phyloP scores from a whole-genome alignment of 257 asterid species.

The Coffea canephora region DNA sequence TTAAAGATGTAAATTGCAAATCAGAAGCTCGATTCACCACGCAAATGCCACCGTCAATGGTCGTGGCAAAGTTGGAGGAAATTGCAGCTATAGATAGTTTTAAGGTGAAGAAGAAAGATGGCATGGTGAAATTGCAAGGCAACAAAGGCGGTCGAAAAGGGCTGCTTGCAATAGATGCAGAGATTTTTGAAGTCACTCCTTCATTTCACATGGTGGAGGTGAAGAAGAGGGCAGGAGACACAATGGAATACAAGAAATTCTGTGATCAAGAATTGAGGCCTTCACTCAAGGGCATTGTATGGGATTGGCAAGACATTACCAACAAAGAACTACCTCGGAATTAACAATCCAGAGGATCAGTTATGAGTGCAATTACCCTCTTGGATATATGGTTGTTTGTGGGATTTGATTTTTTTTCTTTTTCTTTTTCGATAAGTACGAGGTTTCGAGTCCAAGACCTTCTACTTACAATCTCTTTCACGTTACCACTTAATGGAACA shows the following conservation, averaged over 20 bases:
- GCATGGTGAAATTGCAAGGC: slow-evolving; percentile 65
- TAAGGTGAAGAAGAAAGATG: slow-evolving; percentile 56
- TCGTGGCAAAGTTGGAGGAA: slow-evolving; percentile 70
- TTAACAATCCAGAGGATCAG: neutral
- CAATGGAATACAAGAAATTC: slow-evolving; percentile 70
- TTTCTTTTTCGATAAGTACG: too few species aligned
- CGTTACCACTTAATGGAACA: too few species aligned
- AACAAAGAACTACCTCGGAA: neutral
- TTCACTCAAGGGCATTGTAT: slow-evolving; percentile 69
- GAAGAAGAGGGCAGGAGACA: slow-evolving; percentile 70
- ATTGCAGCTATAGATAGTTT: slow-evolving; percentile 58
- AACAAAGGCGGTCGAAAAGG: slow-evolving; percentile 71
- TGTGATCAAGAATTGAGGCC: slow-evolving; percentile 79
- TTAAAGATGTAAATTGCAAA: slow-evolving; percentile 27
- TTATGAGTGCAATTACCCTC: neutral
- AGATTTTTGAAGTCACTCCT: slow-evolving; percentile 90
- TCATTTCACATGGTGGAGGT: slow-evolving; percentile 87
- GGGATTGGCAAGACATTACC: slow-evolving; percentile 56
- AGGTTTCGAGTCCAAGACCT: too few species aligned
- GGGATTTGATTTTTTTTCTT: neutral
- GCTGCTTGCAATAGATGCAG: slow-evolving; percentile 62
- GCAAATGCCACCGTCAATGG: slow-evolving; percentile 42
- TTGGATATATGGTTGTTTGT: neutral
- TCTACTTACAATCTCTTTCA: too few species aligned
- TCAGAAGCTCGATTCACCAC: slow-evolving; percentile 65